These are phyloP conservation scores for Neurospora sp. DNA, from an alignment of 495 filamentous ascomycete species.

Conservation along the genomic window DNA sequence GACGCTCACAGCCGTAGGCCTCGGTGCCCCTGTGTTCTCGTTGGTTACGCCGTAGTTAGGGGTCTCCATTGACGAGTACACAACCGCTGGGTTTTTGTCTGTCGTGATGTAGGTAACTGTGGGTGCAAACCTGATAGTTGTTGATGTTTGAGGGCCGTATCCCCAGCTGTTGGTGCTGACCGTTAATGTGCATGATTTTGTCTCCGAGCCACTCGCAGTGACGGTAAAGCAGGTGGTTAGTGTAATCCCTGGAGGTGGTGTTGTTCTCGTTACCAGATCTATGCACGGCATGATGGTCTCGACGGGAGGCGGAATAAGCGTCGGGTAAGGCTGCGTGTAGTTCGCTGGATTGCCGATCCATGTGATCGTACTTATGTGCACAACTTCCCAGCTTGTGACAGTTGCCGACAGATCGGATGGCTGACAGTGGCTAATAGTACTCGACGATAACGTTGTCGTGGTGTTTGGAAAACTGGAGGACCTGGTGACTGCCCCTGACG, in stretches of 20 bases:
- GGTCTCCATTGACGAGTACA: conserved; percentile 27
- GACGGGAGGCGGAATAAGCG: conserved; percentile 23
- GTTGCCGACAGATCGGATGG: conserved; percentile 3
- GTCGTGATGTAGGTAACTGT: conserved; percentile 33
- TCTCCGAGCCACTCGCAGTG: conserved; percentile 6
- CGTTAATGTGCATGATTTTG: conserved; percentile 17
- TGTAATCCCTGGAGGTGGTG: conserved; percentile 22
- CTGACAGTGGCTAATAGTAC: conserved; percentile 10
- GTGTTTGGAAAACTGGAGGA: not conserved
- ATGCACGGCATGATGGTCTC: conserved; percentile 24
- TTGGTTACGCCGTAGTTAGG: conserved; percentile 33
- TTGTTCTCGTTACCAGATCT: conserved; percentile 1
- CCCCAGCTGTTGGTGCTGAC: conserved; percentile 9
- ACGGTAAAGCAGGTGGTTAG: conserved; percentile 23
- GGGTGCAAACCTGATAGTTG: not conserved
- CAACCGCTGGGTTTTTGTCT: conserved; percentile 40
- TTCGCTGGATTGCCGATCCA: conserved; percentile 32
- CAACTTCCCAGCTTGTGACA: conserved; percentile 25
- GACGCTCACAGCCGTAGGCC: conserved; percentile 7
- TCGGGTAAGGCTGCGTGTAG: conserved; percentile 33
- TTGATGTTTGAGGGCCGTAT: conserved; percentile 8
- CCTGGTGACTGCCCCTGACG: not conserved
- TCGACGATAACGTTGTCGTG: not conserved
- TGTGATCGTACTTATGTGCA: conserved; percentile 35
- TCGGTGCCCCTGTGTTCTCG: not conserved